Evolutionary conservation across 305 asterid genomes (phyloP), one percentile per base, ranked within the genome.

Genomic region (Fraxinus paxiana): DNA sequence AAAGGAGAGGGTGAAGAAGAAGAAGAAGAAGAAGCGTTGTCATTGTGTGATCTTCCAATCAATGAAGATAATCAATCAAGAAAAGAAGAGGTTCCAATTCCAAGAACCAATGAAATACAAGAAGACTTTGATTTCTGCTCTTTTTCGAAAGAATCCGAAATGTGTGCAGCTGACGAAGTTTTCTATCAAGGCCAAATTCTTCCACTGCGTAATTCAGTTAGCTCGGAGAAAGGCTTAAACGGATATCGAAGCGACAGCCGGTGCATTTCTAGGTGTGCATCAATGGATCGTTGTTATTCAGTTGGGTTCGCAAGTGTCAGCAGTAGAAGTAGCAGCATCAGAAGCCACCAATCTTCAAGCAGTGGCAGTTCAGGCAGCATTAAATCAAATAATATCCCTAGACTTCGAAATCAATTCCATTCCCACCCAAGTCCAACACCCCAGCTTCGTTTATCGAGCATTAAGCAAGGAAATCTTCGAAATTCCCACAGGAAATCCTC

Each of bases 391-490:
- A 77, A 28, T 33, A 61, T 46, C 82, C 88, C 81, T 70, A 87
- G 84, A 1, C 77, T 83, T 3, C 87, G 84, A 4, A 89, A 89
- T 80, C 91, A 82, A 12, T 92, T 90, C 85, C 91, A 92, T 63
- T 92, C 97, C 4, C 93, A 90, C 82, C 97, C 98, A 0, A 94
- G 98, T 80, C 98, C 98, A 0, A 92, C 92, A 2, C 98, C 91
- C 85, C 81, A 88, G 79, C 41, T 90, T 33, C 87, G 82, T 28
- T 26, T 81, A 24, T 48, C 87, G 24, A 85, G 56, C 73, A 34
- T 59, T 82, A 80, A 48, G 41, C 82, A 56, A 24, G 72, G 72
- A 30, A 38, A 20, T 54, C n/a, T 67, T 13, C 48, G 78, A 13
- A 82, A 79, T 30, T 30, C 69, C 71, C 59, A 41, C 67, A 79